Base-by-base conservation (phyloP, 306 rosid genomes). In the Senna tora region DNA sequence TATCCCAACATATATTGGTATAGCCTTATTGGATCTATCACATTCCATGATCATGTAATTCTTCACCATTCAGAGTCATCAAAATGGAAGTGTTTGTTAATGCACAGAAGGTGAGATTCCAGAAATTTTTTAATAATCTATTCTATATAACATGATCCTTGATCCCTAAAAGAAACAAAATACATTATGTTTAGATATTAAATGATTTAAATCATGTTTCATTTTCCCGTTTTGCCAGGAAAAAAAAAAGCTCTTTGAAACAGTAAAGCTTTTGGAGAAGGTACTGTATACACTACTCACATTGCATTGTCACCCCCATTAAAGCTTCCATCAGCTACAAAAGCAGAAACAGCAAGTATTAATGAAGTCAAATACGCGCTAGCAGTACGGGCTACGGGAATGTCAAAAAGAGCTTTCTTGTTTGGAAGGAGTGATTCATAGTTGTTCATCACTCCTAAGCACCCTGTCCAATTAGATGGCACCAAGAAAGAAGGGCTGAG, bases 401-500 rank as follows among this genome's bases (percentile, higher is more conserved):
- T 90, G 71, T 93, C 98, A 58, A 93, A 90, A 20, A 90, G 90
- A 50, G 96, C 98, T 77, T 85, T 81, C 88, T 87, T 90, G 78
- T 84, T 93, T 3, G 97, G 96, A 65, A 90, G 90, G 51, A 87
- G 89, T 1, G 93, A 90, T 45, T 93, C 98, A 32, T 93, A 93
- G 80, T 93, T 87, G 71, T 93, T 93, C 86, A 93, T 90, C 80
- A 90, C 97, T 72, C 98, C 98, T 66, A 90, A 59, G 81, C 96
- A 93, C 36, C 97, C 98, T 1, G 97, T 93, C 98, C 97, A 93
- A 75, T 71, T 93, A 8, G 98, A 90, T 42, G 98, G 97, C 60
- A 93, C 97, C 39, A 93, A 85, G 75, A 93, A 93, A 25, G 97
- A 93, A 54, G 98, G 98, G 75, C 97, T 93, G 36, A 93, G 93